phyloP scores from a whole-genome alignment of 805 yeast species.

The Candida hungchunana region DNA sequence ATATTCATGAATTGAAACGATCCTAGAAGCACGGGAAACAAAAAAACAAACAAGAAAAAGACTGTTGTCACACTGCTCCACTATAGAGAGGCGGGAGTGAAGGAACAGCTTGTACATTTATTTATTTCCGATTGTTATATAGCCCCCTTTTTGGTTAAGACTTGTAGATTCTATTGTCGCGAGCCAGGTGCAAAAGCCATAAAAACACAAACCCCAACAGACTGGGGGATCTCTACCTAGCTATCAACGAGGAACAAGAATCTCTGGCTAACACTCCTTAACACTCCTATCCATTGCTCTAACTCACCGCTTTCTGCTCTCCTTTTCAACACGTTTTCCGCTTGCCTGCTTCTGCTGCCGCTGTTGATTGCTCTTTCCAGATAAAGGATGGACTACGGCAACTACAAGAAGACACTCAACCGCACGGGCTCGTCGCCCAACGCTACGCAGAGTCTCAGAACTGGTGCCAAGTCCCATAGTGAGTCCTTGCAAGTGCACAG shows the following conservation, averaged over 20 bases:
- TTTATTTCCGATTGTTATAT: conserved; percentile 4
- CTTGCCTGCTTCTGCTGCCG: too few species aligned
- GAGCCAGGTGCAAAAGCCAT: background rate
- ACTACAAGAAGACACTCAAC: conserved; percentile 15
- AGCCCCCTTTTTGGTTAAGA: too few species aligned
- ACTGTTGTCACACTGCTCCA: background rate
- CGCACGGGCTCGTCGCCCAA: conserved; percentile 19
- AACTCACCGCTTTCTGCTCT: too few species aligned
- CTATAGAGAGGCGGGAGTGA: background rate
- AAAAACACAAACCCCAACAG: too few species aligned
- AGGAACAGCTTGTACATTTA: conserved; percentile 8
- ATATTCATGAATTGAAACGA: conserved; percentile 13
- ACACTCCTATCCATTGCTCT: too few species aligned
- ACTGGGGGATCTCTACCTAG: too few species aligned
- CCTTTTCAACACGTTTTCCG: background rate
- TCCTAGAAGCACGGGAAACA: background rate
- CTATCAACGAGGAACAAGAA: too few species aligned
- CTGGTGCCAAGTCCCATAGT: conserved; percentile 6
- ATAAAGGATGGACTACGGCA: conserved; percentile 9
- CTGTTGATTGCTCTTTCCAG: too few species aligned
- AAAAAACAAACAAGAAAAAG: background rate
- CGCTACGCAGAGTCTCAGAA: conserved; percentile 1
- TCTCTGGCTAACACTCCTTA: too few species aligned
- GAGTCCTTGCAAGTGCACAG: conserved; percentile 14
- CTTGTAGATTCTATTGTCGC: background rate